Conservation (phyloP, 345 rosid genomes). For the Arabis hirsuta region DNA sequence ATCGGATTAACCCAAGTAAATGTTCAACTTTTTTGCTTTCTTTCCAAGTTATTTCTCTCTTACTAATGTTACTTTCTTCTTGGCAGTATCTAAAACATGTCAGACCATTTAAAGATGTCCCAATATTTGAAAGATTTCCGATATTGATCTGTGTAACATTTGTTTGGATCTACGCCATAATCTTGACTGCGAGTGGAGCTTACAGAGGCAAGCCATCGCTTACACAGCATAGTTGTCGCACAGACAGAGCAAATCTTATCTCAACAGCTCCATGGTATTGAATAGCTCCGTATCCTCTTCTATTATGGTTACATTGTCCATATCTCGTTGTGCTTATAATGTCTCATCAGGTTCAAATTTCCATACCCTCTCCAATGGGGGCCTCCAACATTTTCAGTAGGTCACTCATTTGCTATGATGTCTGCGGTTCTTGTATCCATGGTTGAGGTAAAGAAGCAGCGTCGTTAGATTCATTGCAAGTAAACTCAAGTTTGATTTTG, state of each 20-base stretch:
- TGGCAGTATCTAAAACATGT: conserved; percentile 88
- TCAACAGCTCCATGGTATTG: conserved; percentile 93
- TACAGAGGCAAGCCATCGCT: conserved; percentile 58
- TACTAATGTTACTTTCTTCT: conserved; percentile 13
- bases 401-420: conserved; percentile 96
- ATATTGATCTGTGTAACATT: conserved; percentile 69
- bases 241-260: conserved; percentile 76
- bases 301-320: not conserved
- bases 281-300: not conserved
- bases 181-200: conserved; percentile 91
- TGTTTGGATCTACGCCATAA: conserved; percentile 84
- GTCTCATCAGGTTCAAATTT: conserved; percentile 70
- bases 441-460: conserved; percentile 70
- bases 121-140: conserved; percentile 81
- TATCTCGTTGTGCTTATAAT: conserved; percentile 4
- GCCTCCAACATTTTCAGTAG: conserved; percentile 93
- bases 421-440: conserved; percentile 90
- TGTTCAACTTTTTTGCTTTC: not conserved
- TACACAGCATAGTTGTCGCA: conserved; percentile 86
- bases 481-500: not conserved
- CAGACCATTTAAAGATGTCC: conserved; percentile 55
- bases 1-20: conserved; percentile 76
- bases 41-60: conserved; percentile 10
- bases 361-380: conserved; percentile 99
- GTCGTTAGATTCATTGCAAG: not conserved